Conservation (phyloP, 2,329 filamentous ascomycete species). For the Thyridium curvatum region DNA sequence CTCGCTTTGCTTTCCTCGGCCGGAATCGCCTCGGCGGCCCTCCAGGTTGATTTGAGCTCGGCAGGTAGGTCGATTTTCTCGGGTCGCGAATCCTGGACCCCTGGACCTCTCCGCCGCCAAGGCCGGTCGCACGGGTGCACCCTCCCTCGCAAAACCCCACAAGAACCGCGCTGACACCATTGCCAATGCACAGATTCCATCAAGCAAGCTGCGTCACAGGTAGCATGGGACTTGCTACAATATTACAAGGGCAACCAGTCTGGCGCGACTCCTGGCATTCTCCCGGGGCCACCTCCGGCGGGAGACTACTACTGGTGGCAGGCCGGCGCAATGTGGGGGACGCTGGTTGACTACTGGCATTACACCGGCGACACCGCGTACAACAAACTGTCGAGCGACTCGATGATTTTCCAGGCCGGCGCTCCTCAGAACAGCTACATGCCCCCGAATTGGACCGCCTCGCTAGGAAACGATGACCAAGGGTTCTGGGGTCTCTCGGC, state of each 20-base stretch:
- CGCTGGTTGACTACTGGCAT: constrained; percentile 65
- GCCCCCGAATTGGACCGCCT: constrained; percentile 21
- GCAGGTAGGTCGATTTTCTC: too few relatives aligned
- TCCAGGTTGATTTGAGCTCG: too few relatives aligned
- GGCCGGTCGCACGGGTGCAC: too few relatives aligned
- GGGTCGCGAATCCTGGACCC: too few relatives aligned
- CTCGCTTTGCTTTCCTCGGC: too few relatives aligned
- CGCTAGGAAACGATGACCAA: constrained; percentile 54
- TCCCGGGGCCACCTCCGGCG: constrained; percentile 45
- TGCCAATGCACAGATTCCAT: constrained; percentile 31
- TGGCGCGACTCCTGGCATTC: constrained; percentile 46
- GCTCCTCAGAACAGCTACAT: constrained; percentile 17
- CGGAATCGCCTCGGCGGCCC: too few relatives aligned
- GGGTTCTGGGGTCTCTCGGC: constrained; percentile 58
- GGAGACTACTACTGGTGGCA: constrained; percentile 72
- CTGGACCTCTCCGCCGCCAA: too few relatives aligned
- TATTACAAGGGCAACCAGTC: constrained; percentile 42
- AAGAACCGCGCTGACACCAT: too few relatives aligned
- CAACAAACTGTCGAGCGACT: constrained; percentile 49
- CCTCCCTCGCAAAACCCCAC: too few relatives aligned
- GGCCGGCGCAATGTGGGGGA: constrained; percentile 61
- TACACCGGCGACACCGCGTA: constrained; percentile 59
- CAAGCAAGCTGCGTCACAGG: constrained; percentile 33
- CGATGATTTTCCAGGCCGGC: constrained; percentile 19
- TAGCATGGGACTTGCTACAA: constrained; percentile 45